Evolutionary conservation across 768 basidiomycete species (phyloP), one percentile per base, ranked within the genome.

Genomic region (Paxillus ammoniavirescens): DNA sequence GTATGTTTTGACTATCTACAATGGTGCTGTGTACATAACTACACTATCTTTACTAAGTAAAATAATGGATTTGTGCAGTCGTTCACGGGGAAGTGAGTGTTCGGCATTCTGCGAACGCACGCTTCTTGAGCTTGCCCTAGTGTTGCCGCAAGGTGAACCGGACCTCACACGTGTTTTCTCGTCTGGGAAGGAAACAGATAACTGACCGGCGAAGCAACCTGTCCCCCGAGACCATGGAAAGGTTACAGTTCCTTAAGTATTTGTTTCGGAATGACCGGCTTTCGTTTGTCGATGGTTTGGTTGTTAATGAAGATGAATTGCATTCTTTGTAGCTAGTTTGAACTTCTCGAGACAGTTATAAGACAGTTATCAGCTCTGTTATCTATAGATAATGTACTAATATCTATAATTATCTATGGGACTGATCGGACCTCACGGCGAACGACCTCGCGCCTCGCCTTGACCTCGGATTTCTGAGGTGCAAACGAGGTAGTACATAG

Each of bases 161-260:
- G n/a, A n/a, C n/a, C n/a, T n/a, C n/a, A n/a, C n/a, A 42, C 55
- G 50, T 8, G 55, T 66, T 10, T 61, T 66, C 42, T 61, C 60
- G 12, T 66, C 62, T 13, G 50, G 52, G 42, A 53, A 52, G 42
- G 53, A 56, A 50, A 71, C 69, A 1, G 54, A 51, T 35, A 61
- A 61, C 65, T 21, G 47, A 60, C 8, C 60, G 60, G 17, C 58
- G 63, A 12, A 66, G 51, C 40, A 50, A 54, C 9, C 51, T 68
- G 13, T 62, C 55, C 6, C 48, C 61, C 12, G 38, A 52, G 1
- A 44, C 66, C 5, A 52, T 71, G 31, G 42, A 44, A 18, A 44
- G 23, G 5, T 28, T 28, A 15, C 42, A 73, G 55, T 53, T 73
- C 8, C 58, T 68, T n/a, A 73, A 71, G 51, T 66, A 52, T 38